A percentile compares a stretch with the other conserved stretches of the same genome.
Conservation (phyloP, 2,329 filamentous ascomycete genomes). For the Talaromyces verruculosus region DNA sequence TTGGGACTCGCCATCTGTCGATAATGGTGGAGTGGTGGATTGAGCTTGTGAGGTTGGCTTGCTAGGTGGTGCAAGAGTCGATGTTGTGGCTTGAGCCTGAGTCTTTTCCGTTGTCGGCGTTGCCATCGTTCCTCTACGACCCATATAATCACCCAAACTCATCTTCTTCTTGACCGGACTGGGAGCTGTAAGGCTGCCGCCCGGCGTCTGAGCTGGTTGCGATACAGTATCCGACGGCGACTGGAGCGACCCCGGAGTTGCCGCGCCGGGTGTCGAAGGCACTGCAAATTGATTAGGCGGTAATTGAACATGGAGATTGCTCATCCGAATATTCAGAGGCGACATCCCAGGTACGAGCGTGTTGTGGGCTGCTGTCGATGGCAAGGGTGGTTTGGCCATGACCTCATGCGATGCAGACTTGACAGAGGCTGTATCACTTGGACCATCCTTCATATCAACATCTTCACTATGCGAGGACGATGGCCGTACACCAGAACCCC, state of each 20-base stretch:
- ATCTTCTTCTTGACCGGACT: slow-evolving; percentile 54
- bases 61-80: slow-evolving; percentile 30
- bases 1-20: slow-evolving; percentile 19
- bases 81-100: slow-evolving; percentile 30
- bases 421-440: slow-evolving; percentile 27
- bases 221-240: slow-evolving; percentile 34
- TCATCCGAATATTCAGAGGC: slow-evolving; percentile 25
- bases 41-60: slow-evolving; percentile 25
- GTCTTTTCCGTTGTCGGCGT: slow-evolving; percentile 45
- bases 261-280: slow-evolving; percentile 30
- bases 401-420: slow-evolving; percentile 12
- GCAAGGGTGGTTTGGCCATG: slow-evolving; percentile 27
- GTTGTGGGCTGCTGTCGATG: slow-evolving; percentile 41
- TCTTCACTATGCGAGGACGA: slow-evolving; percentile 30
- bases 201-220: slow-evolving; percentile 27
- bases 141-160: slow-evolving; percentile 52
- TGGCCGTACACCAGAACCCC: background rate
- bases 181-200: slow-evolving; percentile 40
- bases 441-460: slow-evolving; percentile 50
- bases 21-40: slow-evolving; percentile 22
- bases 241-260: slow-evolving; percentile 32
- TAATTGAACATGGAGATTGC: slow-evolving; percentile 32
- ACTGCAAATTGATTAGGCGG: slow-evolving; percentile 27
- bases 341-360: slow-evolving; percentile 31
- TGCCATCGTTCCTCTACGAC: slow-evolving; percentile 41